Conservation (phyloP, 352 stramenopile species). For the Phytophthora tubulina region DNA sequence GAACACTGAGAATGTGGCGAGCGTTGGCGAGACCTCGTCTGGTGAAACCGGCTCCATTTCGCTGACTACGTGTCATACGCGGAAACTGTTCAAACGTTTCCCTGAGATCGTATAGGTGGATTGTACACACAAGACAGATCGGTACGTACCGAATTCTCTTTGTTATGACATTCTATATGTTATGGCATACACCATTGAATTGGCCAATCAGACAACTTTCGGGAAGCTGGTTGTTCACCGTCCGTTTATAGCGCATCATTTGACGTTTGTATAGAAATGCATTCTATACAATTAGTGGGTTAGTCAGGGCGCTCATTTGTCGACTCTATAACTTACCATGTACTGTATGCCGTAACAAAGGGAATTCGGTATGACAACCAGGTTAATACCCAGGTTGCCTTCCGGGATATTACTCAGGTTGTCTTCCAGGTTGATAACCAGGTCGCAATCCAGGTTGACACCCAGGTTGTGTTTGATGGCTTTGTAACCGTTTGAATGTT, state of each 20-base stretch:
- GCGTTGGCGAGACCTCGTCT: background rate
- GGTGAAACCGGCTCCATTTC: background rate
- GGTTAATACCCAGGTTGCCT: background rate
- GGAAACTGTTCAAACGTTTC: background rate
- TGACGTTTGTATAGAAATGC: too few species aligned
- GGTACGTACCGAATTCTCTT: background rate
- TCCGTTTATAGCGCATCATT: too few species aligned
- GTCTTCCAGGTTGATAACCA: background rate
- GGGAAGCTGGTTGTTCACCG: background rate
- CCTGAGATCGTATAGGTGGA: background rate
- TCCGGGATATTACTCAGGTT: background rate
- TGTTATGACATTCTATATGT: background rate
- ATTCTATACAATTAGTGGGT: too few species aligned
- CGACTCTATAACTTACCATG: too few species aligned
- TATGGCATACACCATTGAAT: background rate
- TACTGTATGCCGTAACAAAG: background rate
- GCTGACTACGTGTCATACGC: background rate
- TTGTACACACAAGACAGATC: slow-evolving; percentile 6
- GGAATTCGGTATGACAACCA: background rate
- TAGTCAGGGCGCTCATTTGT: too few species aligned
- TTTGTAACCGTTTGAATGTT: too few species aligned
- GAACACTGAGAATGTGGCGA: background rate
- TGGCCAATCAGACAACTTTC: background rate
- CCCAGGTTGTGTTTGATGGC: background rate
- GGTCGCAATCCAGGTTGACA: background rate